Evolutionary conservation across 202 grass and related monocot genomes (phyloP).

Genomic region (Zizania palustris): DNA sequence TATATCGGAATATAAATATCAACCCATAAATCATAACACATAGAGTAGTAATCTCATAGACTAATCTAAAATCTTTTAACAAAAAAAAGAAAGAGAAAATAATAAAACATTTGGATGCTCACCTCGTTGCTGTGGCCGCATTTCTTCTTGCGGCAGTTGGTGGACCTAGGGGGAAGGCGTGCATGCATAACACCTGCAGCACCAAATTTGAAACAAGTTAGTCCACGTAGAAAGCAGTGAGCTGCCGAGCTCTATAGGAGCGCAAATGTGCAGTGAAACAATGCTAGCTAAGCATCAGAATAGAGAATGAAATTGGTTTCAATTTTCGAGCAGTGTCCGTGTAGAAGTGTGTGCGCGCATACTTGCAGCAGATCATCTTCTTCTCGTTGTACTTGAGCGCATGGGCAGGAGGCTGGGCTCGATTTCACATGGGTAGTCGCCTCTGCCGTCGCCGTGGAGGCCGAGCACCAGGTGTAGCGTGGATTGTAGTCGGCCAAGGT

Average conservation of each 20-base stretch:
- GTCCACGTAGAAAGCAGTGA: too few relatives aligned
- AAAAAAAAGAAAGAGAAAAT: background rate
- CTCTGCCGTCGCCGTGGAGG: conserved; percentile 44
- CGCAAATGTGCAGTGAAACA: too few relatives aligned
- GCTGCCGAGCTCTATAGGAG: too few relatives aligned
- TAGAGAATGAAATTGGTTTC: too few relatives aligned
- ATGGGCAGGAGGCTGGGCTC: conserved; percentile 29
- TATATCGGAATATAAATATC: too few relatives aligned
- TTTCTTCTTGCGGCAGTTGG: conserved; percentile 56
- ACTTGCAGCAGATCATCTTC: conserved; percentile 69
- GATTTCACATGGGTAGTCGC: background rate
- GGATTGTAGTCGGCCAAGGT: conserved; percentile 24
- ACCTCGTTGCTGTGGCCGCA: conserved; percentile 67
- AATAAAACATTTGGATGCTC: background rate
- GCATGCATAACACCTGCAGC: conserved; percentile 53
- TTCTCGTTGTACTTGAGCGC: conserved; percentile 47
- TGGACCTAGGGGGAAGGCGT: conserved; percentile 37
- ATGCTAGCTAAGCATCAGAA: too few relatives aligned
- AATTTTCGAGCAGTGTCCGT: too few relatives aligned
- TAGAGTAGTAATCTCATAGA: too few relatives aligned
- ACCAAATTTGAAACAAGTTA: too few relatives aligned
- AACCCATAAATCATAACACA: too few relatives aligned
- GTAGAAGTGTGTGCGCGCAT: too few relatives aligned
- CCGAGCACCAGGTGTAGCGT: conserved; percentile 55
- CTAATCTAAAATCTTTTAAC: too few relatives aligned